These are phyloP conservation scores for Raffaelea ambrosiae DNA, from an alignment of 2,329 filamentous ascomycete genomes.

Conservation along the genomic window DNA sequence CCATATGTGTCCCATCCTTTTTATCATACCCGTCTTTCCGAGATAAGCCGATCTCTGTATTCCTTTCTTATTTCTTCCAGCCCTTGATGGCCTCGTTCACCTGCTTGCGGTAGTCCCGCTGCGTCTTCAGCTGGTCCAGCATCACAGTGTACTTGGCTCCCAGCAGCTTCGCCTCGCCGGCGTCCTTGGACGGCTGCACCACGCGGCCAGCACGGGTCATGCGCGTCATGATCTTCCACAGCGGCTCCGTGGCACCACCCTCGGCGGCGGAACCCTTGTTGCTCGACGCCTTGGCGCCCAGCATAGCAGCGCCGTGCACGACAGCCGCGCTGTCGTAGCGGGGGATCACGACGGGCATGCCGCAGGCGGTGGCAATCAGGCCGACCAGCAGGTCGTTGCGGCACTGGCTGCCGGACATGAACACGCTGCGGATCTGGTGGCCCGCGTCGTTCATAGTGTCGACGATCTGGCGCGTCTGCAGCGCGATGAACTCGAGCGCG, in stretches of 20 bases:
- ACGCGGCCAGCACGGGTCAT: conserved; percentile 91
- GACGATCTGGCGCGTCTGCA: conserved; percentile 94
- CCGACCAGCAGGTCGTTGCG: conserved; percentile 90
- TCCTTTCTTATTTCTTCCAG: conserved; percentile 17
- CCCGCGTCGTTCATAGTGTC: conserved; percentile 87
- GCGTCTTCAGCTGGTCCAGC: conserved; percentile 79
- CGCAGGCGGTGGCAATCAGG: conserved; percentile 81
- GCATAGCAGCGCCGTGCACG: conserved; percentile 96
- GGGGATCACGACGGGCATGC: conserved; percentile 89
- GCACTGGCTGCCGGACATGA: conserved; percentile 98
- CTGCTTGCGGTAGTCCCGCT: conserved; percentile 71
- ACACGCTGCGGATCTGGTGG: conserved; percentile 83
- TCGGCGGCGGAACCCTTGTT: conserved; percentile 41
- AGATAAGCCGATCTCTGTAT: not conserved
- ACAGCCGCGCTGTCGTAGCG: conserved; percentile 92
- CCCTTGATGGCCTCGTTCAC: conserved; percentile 55
- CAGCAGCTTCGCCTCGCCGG: conserved; percentile 68
- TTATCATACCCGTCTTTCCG: not conserved
- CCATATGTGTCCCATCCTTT: no score
- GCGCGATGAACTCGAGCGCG: conserved; percentile 95
- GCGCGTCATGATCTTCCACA: conserved; percentile 96
- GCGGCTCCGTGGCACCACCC: conserved; percentile 69
- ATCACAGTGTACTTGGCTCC: conserved; percentile 94
- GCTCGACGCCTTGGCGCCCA: conserved; percentile 93
- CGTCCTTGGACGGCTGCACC: conserved; percentile 65